Evolutionary conservation across 768 basidiomycete genomes (phyloP), one percentile per base, ranked within the genome.

Genomic region (Leccinum disarticulatum): DNA sequence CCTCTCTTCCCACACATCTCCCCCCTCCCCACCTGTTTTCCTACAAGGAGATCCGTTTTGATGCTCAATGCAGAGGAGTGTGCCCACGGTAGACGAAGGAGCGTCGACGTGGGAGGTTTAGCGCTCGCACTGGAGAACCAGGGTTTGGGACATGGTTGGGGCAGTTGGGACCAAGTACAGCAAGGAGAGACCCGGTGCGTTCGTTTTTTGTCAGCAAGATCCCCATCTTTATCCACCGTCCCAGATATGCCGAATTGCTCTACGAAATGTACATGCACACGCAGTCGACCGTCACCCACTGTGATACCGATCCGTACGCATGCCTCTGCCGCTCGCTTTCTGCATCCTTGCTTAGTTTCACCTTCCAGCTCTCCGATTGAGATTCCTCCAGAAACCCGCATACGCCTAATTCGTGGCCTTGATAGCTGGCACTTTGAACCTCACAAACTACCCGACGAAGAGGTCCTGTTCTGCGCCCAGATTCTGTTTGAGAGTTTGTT

Each of bases 381-480:
- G 59, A 75, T 83, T 27, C 73, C 83, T 31, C 70, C 73, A 38
- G 77, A 77, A 19, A 82, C 80, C 33, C 84, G 92, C 61, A 70
- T 72, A 22, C 79, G 84, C 27, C 81, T 97, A 52, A 88, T 96
- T 65, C 71, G 76, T 22, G 77, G 80, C 0, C 80, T 97, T 14
- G 86, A 88, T 59, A 81, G 79, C 13, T 99, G 96, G 96, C 78
- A 89, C 63, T 99, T 98, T 70, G 90, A 97, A 69, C 95, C 96
- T 4, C 87, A 91, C 74, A 81, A 81, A 41, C 83, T 97, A 38
- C 82, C 87, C 22, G 87, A 92, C 56, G 89, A 91, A 55, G 92
- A 98, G 73, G 80, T 93, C 11, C 77, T 92, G 14, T 83, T 86
- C 22, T 94, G 91, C 67, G 87, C 91, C 0, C 81, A 90, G 59